Base-by-base conservation (phyloP, 805 yeast genomes). In the Cyberlindnera japonica region DNA sequence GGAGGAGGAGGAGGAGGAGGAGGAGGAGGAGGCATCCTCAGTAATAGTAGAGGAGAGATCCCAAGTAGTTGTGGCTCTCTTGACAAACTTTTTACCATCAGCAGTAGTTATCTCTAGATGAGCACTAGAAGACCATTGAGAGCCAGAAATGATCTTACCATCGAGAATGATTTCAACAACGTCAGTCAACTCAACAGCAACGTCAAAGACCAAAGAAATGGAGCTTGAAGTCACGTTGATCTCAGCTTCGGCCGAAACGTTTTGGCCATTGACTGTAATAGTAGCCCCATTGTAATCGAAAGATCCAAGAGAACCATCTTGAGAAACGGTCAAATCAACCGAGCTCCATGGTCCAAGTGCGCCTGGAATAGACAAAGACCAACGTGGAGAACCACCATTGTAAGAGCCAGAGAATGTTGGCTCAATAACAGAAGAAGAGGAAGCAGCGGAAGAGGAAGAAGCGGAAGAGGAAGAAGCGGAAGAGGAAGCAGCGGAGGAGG, bases 301-400 rank as follows among this genome's bases (percentile, higher is more conserved):
- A 7, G 26, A 16, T 33, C 45, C 47, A 22, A 19, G 6, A 12
- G 36, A 10, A 6, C 20, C 29, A 15, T 37, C 30, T n/a, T 30
- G 33, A 14, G 40, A 12, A 18, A 39, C 43, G 10, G 34, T 26
- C 11, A 50, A 3, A 3, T 38, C 27, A 21, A 49, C 41, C 7
- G 33, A 31, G n/a, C 44, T 33, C 57, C 57, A 50, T 42, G 55
- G 55, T 8, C 51, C 50, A 32, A 50, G 41, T n/a, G 23, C 37
- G 16, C 49, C 50, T 42, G 57, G 55, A 33, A 53, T n/a, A 10
- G 27, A 10, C n/a, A 33, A 16, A 12, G 14, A 11, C 36, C 36
- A 33, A 5, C 7, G 6, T 33, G 36, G 36, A 15, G 7, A 9
- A 19, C 36, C 36, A 17, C 8, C 5, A 15, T n/a, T 24, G 29